Evolutionary conservation across 2,329 filamentous ascomycete species (phyloP), one percentile per base, ranked within the genome.

Genomic region (Elsinoe arachidis): DNA sequence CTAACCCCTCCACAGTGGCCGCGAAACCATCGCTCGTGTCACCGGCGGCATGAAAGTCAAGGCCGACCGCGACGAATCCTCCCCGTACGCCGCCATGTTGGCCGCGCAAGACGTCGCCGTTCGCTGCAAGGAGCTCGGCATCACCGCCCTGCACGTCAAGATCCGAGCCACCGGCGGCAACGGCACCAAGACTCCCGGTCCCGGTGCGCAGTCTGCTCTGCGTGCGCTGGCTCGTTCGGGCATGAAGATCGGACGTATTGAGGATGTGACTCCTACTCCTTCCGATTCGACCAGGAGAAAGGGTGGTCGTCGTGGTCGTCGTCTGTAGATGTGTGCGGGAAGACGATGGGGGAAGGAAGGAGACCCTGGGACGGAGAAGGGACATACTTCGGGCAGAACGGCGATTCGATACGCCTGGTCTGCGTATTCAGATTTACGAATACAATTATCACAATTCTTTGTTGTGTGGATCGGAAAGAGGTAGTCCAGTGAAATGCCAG

Each of bases 11-110:
- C 76, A 30, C 81, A 95, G 89, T 80, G 93, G 93, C 81, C 93
- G 93, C 80, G 93, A 99, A 88, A 99, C 95, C 80, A 96, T 99
- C 82, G 89, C 85, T 85, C 91, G 93, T 89, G 92, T 99, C 69
- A 99, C 95, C 72, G 93, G 95, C 82, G 95, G 95, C 75, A 99
- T 99, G 93, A 99, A 99, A 85, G 93, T 99, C 85, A 99, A 99
- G 88, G 91, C 91, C 78, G 91, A 99, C 75, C 92, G 93, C 84
- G 93, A 99, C 81, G 93, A 99, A 84, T 97, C 92, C 72, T 97
- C 93, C 68, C 93, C 93, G 72, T 99, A 99, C 84, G 93, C 93
- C 73, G 93, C 93, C 80, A 99, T 99, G 93, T 91, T 99, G 88
- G 93, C 93, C 80, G 93, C 93, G 67, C 93, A 99, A 84, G 70